A percentile compares a stretch with the other conserved stretches of the same genome.
Evolutionary conservation across 768 basidiomycete species (phyloP).

Genomic region (Lactarius evosmus): DNA sequence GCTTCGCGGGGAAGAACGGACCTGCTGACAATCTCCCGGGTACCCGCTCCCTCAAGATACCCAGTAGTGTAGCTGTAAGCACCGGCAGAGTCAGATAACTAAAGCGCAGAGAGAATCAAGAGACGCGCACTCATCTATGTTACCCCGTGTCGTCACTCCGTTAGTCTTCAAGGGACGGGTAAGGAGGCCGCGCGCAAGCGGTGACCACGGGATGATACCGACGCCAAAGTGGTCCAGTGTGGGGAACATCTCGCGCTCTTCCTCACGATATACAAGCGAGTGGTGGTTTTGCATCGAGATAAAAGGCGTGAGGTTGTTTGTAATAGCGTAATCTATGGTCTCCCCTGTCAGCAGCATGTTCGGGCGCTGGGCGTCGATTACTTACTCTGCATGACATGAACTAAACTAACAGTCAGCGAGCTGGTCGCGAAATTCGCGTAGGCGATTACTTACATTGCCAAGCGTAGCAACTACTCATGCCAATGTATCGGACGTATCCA

Average conservation of each 20-base stretch:
- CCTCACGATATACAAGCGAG: conserved; percentile 40
- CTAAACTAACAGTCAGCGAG: conserved; percentile 17
- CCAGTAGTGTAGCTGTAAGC: background rate
- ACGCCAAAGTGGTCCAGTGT: conserved; percentile 27
- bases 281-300: conserved; percentile 31
- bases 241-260: conserved; percentile 40
- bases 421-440: background rate
- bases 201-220: conserved; percentile 27
- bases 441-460: conserved; percentile 31
- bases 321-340: conserved; percentile 26
- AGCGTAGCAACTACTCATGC: conserved; percentile 34
- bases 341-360: conserved; percentile 18
- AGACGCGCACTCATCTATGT: conserved; percentile 10
- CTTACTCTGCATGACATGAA: conserved; percentile 27
- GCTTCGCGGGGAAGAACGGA: background rate
- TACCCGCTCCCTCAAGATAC: conserved; percentile 10
- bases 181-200: conserved; percentile 25
- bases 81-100: background rate
- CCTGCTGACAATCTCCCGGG: conserved; percentile 24
- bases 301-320: conserved; percentile 22
- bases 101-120: background rate
- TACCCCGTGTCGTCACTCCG: conserved; percentile 2
- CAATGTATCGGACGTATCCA: conserved; percentile 39
- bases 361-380: background rate
- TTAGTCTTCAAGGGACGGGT: conserved; percentile 19